phyloP scores from a whole-genome alignment of 305 asterid genomes.

The Petunia hybrid region DNA sequence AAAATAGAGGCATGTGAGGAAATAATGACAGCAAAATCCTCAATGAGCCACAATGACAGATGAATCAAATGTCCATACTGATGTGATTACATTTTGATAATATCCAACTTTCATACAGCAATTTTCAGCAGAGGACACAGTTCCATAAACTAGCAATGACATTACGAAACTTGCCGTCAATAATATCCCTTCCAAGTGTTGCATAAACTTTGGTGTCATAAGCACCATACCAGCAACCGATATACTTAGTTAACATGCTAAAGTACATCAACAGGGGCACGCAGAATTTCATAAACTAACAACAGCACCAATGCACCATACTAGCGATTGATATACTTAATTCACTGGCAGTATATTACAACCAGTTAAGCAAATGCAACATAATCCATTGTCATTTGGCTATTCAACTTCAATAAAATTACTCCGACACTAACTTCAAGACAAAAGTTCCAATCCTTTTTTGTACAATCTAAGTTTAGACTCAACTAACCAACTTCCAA shows the following conservation, averaged over 20 bases:
- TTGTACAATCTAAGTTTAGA: background rate
- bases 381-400: background rate
- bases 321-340: background rate
- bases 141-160: background rate
- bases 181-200: background rate
- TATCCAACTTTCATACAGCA: background rate
- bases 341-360: background rate
- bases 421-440: background rate
- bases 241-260: background rate
- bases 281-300: background rate
- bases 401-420: slow-evolving; percentile 7
- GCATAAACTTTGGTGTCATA: background rate
- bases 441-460: background rate
- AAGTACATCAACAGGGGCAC: background rate
- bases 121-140: background rate
- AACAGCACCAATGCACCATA: background rate
- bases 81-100: slow-evolving; percentile 3
- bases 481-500: background rate
- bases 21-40: background rate
- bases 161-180: background rate
- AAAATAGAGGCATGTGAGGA: background rate
- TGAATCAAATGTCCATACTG: background rate
- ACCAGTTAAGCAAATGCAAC: slow-evolving; percentile 10
- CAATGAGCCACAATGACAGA: background rate
- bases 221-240: slow-evolving; percentile 7